phyloP scores from a whole-genome alignment of 1,284 basidiomycete genomes.

The Quambalaria eucalypti region DNA sequence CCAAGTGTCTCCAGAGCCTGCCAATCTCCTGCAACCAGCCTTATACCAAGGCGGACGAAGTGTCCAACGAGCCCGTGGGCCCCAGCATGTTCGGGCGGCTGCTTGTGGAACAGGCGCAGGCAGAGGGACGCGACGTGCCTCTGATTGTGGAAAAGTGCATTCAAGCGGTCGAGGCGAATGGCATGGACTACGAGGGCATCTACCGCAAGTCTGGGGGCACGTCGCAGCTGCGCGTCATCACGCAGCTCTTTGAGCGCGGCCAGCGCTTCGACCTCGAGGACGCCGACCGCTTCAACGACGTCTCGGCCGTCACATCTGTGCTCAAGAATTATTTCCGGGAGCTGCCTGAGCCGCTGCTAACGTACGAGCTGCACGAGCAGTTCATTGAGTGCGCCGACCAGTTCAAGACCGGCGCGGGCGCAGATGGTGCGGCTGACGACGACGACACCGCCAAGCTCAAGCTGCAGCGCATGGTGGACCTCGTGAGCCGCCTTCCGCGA shows the following conservation, averaged over 20 bases:
- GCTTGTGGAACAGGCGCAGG: constrained; percentile 68
- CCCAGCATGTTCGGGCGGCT: constrained; percentile 86
- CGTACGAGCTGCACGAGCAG: constrained; percentile 79
- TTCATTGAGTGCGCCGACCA: constrained; percentile 54
- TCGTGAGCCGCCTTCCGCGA: constrained; percentile 69
- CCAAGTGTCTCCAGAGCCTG: constrained; percentile 29
- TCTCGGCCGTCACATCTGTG: constrained; percentile 89
- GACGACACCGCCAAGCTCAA: constrained; percentile 5
- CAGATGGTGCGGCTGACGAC: constrained; percentile 51
- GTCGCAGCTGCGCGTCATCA: constrained; percentile 82
- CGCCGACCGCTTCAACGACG: constrained; percentile 85
- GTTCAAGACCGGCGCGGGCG: constrained; percentile 85
- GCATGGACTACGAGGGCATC: constrained; percentile 86
- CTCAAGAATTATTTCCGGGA: constrained; percentile 93
- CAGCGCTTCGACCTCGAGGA: constrained; percentile 83
- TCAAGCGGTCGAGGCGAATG: constrained; percentile 73
- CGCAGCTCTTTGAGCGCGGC: constrained; percentile 85
- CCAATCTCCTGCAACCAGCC: constrained; percentile 34
- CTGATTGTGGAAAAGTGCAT: constrained; percentile 92
- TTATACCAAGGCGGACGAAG: constrained; percentile 26
- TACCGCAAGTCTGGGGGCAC: constrained; percentile 95
- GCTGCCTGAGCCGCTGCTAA: constrained; percentile 80
- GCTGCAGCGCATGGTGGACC: constrained; percentile 49
- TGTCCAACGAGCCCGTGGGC: constrained; percentile 11
- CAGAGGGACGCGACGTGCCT: constrained; percentile 68